Percentiles rank a stretch among this genome's conserved stretches.
These are phyloP conservation scores for Dillenia turbinata DNA, from an alignment of 164 flowering plant species.

Conservation along the genomic window DNA sequence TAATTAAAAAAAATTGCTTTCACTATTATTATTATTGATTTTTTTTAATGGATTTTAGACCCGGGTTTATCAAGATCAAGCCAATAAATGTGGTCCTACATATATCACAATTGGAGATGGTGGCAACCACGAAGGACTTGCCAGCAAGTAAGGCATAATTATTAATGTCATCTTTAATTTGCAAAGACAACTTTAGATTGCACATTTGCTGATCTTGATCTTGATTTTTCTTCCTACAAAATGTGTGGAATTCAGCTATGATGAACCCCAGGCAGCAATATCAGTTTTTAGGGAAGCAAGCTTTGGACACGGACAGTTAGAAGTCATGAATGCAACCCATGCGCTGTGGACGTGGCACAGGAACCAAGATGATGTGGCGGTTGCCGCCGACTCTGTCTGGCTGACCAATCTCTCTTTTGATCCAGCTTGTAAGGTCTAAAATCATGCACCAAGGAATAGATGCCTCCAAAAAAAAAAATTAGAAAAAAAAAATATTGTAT, in stretches of 20 bases:
- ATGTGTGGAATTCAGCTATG: conserved; percentile 27
- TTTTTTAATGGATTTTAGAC: conserved; percentile 21
- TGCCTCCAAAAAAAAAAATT: no score
- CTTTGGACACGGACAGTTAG: conserved; percentile 70
- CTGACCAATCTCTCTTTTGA: conserved; percentile 38
- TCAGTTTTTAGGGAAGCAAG: conserved; percentile 81
- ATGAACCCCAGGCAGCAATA: conserved; percentile 43
- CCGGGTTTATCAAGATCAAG: conserved; percentile 36
- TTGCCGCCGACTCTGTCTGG: conserved; percentile 50
- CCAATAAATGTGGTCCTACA: conserved; percentile 52
- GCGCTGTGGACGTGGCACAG: conserved; percentile 79
- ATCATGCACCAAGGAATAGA: background rate
- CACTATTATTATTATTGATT: no score
- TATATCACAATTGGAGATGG: conserved; percentile 72
- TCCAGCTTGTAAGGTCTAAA: conserved; percentile 23
- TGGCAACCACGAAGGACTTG: conserved; percentile 80
- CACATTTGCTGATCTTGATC: background rate
- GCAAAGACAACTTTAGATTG: no score
- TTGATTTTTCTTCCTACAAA: no score
- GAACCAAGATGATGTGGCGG: conserved; percentile 43
- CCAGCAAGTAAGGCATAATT: conserved; percentile 25
- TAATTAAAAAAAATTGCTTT: no score
- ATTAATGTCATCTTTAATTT: background rate
- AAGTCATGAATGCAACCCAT: conserved; percentile 53
- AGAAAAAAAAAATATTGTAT: no score